Evolutionary conservation across 1,139 yeast species (phyloP).

Genomic region (Blastobotrys illinoisensis): DNA sequence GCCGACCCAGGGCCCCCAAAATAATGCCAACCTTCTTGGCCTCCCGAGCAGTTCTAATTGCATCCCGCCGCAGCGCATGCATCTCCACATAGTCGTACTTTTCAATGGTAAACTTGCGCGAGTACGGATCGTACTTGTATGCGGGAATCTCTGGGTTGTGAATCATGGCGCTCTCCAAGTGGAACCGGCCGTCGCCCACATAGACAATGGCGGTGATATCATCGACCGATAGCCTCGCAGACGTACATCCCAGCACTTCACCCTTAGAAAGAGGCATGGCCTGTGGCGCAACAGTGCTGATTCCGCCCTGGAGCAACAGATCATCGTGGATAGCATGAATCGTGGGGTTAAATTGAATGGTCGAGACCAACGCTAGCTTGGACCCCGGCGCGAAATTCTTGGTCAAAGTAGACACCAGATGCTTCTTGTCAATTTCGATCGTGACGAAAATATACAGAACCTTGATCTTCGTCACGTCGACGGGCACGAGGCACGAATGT

Average conservation of each 20-base stretch:
- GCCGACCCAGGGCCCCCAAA: constrained; percentile 94
- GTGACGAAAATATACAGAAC: constrained; percentile 95
- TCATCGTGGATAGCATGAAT: constrained; percentile 71
- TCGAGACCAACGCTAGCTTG: constrained; percentile 76
- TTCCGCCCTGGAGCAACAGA: constrained; percentile 31
- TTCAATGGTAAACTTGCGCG: constrained; percentile 83
- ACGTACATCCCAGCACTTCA: constrained; percentile 94
- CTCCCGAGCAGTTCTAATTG: constrained; percentile 52
- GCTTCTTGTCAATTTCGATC: constrained; percentile 78
- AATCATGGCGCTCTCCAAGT: constrained; percentile 92
- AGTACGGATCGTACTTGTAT: constrained; percentile 89
- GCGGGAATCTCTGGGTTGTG: constrained; percentile 94
- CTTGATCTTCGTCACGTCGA: constrained; percentile 83
- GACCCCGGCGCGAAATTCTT: constrained; percentile 63
- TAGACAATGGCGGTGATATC: constrained; percentile 78
- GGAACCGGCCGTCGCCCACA: constrained; percentile 95
- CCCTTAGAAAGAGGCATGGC: constrained; percentile 91
- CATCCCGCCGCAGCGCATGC: constrained; percentile 66
- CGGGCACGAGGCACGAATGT: constrained; percentile 94
- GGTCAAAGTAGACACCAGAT: constrained; percentile 68
- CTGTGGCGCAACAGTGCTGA: constrained; percentile 71
- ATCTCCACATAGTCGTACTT: constrained; percentile 81
- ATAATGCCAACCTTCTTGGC: constrained; percentile 78
- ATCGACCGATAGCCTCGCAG: constrained; percentile 54
- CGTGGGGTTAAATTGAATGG: constrained; percentile 94